Evolutionary conservation across 768 basidiomycete species (phyloP).

Genomic region (Phanerochaete sordida): DNA sequence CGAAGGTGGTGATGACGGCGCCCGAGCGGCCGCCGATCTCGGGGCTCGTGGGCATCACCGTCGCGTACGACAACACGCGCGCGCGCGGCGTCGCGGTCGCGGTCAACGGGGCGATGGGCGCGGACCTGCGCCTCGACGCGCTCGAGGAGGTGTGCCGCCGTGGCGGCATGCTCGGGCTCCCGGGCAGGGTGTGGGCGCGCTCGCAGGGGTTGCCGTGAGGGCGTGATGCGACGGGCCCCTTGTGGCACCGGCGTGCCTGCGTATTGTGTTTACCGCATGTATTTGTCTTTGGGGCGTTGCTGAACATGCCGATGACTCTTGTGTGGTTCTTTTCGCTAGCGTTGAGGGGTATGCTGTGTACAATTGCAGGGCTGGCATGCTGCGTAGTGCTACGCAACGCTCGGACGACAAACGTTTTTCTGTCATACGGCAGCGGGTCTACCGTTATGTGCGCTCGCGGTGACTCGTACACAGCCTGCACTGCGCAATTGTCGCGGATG

Average conservation of each 20-base stretch:
- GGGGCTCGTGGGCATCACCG: constrained; percentile 62
- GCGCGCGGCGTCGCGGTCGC: constrained; percentile 56
- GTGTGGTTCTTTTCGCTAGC: too few relatives aligned
- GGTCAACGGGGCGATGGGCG: constrained; percentile 53
- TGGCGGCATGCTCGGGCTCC: constrained; percentile 65
- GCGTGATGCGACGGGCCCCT: neutral
- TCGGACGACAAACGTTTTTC: too few relatives aligned
- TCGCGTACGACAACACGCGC: constrained; percentile 55
- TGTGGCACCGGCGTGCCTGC: neutral
- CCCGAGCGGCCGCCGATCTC: constrained; percentile 63
- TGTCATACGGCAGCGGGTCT: too few relatives aligned
- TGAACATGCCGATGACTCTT: too few relatives aligned
- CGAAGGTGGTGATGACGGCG: constrained; percentile 55
- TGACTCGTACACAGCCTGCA: too few relatives aligned
- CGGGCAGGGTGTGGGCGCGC: constrained; percentile 58
- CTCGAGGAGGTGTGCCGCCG: constrained; percentile 72
- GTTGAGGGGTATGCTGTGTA: too few relatives aligned
- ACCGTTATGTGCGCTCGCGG: too few relatives aligned
- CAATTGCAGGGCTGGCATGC: too few relatives aligned
- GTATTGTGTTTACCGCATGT: too few relatives aligned
- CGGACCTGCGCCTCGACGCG: constrained; percentile 38
- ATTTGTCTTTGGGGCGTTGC: too few relatives aligned
- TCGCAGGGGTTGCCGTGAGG: constrained; percentile 14
- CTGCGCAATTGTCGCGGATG: too few relatives aligned
- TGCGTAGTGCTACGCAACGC: too few relatives aligned